Base-by-base conservation (phyloP, 2,329 filamentous ascomycete genomes). In the Cladosporium velox region DNA sequence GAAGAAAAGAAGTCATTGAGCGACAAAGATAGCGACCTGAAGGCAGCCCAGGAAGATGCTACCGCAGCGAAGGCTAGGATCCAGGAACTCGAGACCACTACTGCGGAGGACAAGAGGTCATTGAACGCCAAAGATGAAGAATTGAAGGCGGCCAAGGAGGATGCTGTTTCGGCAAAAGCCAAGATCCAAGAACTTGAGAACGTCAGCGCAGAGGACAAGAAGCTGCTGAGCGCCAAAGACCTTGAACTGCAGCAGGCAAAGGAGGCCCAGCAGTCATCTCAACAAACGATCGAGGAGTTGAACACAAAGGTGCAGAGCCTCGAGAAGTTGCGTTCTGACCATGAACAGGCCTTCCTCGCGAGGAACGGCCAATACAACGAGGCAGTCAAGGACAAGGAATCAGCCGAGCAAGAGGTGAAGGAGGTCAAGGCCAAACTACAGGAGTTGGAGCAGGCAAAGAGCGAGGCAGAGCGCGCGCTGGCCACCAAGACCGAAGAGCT, bases 61-160 rank as follows among this genome's bases (percentile, higher is more conserved):
- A 47, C 30, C 15, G 24, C 26, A 41, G 34, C 55, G 34, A 65
- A 52, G 59, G 30, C 59, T 3, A 61, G 6, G 8, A n/a, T 57
- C 14, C 61, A 70, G 35, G 44, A 65, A 54, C 57, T 70, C 15
- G 63, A 66, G 44, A 54, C 30, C 41, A 47, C 62, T 4, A 41
- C 38, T 32, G 26, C 28, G 4, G 51, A 63, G 58, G 68, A 67
- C 18, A 64, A 65, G 34, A 34, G 66, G 21, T 21, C 49, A 11
- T 47, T 69, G 15, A 21, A 47, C 3, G 49, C 38, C 32, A 54
- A 35, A 54, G 47, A 35, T 14, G 14, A 8, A 10, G 30, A 63
- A 30, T 18, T 52, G 18, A 34, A 58, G 11, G 21, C 26, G 21
- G 32, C 14, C 7, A 34, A 64, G 41, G 38, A 59, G 12, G 60